Conservation (phyloP, 208 protist genomes). For the Strigomonas galati region DNA sequence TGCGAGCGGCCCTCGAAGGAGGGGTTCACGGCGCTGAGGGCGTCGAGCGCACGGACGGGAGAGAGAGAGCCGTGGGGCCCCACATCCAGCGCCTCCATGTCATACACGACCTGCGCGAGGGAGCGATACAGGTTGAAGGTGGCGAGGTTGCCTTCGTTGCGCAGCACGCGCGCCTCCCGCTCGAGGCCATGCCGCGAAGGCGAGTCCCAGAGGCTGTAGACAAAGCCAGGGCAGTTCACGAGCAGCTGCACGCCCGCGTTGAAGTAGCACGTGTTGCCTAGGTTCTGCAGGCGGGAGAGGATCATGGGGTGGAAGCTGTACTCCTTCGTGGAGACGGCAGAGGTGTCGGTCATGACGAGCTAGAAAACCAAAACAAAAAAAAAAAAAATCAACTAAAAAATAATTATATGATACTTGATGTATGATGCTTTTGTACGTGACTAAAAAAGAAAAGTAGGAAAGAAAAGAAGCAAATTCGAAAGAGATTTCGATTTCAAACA, state of each 20-base stretch:
- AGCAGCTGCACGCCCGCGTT: conserved; percentile 95
- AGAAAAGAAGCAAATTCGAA: background rate
- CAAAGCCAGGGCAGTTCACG: conserved; percentile 74
- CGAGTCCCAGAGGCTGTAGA: conserved; percentile 58
- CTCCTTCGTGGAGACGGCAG: conserved; percentile 1
- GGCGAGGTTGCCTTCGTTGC: conserved; percentile 22
- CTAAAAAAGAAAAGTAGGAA: background rate
- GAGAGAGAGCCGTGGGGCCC: conserved; percentile 28
- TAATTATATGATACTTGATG: background rate
- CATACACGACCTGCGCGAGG: conserved; percentile 25
- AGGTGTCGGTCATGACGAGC: background rate
- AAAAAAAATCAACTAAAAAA: background rate
- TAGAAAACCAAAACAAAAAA: too few species aligned
- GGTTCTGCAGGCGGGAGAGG: conserved; percentile 88
- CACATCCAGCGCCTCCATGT: conserved; percentile 54
- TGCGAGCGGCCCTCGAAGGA: conserved; percentile 80
- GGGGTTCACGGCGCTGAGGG: conserved; percentile 51
- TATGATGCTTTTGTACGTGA: background rate
- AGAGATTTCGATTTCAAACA: background rate
- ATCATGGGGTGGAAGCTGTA: conserved; percentile 42
- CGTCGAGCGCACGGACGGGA: conserved; percentile 46
- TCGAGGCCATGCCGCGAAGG: conserved; percentile 10
- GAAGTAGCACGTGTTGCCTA: conserved; percentile 98
- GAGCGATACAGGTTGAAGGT: conserved; percentile 45
- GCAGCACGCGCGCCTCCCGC: background rate